A percentile compares a stretch with the other conserved stretches of the same genome.
phyloP scores from a whole-genome alignment of 257 asterid genomes.

The Gentiana straminea region DNA sequence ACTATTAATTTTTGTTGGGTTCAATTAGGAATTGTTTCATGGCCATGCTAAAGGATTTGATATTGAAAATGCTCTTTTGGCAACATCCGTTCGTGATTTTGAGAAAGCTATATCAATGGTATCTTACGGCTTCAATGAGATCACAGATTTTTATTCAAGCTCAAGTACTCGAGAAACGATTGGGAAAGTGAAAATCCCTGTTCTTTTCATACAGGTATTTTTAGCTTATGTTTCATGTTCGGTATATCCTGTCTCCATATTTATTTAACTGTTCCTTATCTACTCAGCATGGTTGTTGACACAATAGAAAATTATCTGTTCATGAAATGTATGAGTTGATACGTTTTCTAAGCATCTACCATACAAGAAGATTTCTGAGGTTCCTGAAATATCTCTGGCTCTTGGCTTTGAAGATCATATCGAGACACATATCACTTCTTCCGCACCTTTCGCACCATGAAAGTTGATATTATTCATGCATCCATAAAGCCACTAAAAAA shows the following conservation, averaged over 20 bases:
- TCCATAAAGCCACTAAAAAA: too few species aligned
- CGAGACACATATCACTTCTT: too few species aligned
- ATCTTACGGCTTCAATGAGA: slow-evolving; percentile 55
- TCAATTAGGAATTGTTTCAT: slow-evolving; percentile 79
- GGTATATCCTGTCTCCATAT: neutral
- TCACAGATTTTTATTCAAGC: slow-evolving; percentile 72
- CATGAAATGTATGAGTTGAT: too few species aligned
- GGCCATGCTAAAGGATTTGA: slow-evolving; percentile 82
- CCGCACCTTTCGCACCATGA: too few species aligned
- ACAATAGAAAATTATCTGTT: too few species aligned
- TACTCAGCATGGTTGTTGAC: neutral
- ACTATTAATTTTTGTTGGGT: slow-evolving; percentile 1
- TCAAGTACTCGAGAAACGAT: slow-evolving; percentile 72
- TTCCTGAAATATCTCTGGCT: too few species aligned
- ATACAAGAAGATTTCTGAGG: too few species aligned
- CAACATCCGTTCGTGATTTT: slow-evolving; percentile 68
- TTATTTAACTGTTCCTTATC: neutral
- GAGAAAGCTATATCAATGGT: slow-evolving; percentile 83
- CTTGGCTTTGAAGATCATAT: too few species aligned
- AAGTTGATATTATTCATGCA: too few species aligned
- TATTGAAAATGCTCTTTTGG: slow-evolving; percentile 63
- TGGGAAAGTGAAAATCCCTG: slow-evolving; percentile 79
- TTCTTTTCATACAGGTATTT: slow-evolving; percentile 82
- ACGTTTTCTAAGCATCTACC: too few species aligned
- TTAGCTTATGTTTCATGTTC: slow-evolving; percentile 5